These are phyloP conservation scores for Claviceps africana DNA, from an alignment of 2,329 filamentous ascomycete species.

Conservation along the genomic window DNA sequence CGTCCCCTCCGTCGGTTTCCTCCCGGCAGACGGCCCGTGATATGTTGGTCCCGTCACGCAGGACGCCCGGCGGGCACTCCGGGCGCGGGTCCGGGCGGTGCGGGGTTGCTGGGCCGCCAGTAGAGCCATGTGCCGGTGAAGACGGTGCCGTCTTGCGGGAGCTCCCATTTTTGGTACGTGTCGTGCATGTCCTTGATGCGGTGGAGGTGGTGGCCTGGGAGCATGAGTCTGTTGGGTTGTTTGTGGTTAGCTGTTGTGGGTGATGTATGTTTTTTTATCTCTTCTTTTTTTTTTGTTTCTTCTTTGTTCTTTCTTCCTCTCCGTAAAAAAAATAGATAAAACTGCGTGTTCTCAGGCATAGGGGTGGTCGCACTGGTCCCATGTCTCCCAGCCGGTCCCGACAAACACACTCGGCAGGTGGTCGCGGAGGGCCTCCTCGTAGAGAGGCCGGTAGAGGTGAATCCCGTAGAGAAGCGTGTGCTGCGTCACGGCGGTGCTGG, in stretches of 20 bases:
- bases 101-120: slow-evolving; percentile 5
- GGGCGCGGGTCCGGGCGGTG: too few species aligned
- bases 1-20: too few species aligned
- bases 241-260: background rate
- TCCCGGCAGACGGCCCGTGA: too few species aligned
- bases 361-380: slow-evolving; percentile 30
- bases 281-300: background rate
- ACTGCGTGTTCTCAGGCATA: too few species aligned
- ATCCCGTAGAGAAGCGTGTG: slow-evolving; percentile 46
- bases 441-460: slow-evolving; percentile 43
- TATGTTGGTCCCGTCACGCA: too few species aligned
- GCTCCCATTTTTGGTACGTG: slow-evolving; percentile 6
- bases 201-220: background rate
- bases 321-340: background rate
- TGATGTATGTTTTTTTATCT: too few species aligned
- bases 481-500: slow-evolving; percentile 33
- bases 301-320: too few species aligned
- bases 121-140: slow-evolving; percentile 13
- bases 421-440: slow-evolving; percentile 32
- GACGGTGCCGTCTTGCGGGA: slow-evolving; percentile 9
- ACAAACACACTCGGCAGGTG: slow-evolving; percentile 40
- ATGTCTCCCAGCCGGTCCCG: slow-evolving; percentile 38
- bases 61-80: background rate
- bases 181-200: slow-evolving; percentile 8
- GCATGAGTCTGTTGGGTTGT: background rate